A percentile compares a stretch with the other conserved stretches of the same genome.
phyloP scores from a whole-genome alignment of 352 stramenopile species.

The Phytophthora quininea region DNA sequence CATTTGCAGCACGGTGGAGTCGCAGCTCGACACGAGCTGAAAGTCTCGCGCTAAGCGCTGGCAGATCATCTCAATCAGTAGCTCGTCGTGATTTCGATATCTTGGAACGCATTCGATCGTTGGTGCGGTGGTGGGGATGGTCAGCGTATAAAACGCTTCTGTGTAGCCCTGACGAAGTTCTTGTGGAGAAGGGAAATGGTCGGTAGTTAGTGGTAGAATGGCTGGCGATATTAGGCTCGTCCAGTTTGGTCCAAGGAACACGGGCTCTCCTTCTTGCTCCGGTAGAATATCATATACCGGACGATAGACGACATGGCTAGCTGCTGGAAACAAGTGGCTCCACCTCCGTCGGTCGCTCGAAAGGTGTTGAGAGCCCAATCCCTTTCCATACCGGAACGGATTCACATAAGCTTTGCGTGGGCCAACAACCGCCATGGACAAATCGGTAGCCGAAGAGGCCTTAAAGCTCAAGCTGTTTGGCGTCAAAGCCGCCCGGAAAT shows the following conservation, averaged over 20 bases:
- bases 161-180: constrained; percentile 70
- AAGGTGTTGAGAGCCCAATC: constrained; percentile 38
- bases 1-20: constrained; percentile 40
- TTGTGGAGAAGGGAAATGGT: constrained; percentile 84
- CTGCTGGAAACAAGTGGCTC: constrained; percentile 95
- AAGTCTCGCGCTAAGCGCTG: constrained; percentile 80
- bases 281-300: constrained; percentile 5
- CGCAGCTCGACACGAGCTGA: constrained; percentile 63
- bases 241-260: constrained; percentile 95
- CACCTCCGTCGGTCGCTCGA: constrained; percentile 93
- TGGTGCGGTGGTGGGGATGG: constrained; percentile 52
- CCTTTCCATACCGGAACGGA: constrained; percentile 57
- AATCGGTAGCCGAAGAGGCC: constrained; percentile 22
- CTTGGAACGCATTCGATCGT: constrained; percentile 55
- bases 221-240: constrained; percentile 95
- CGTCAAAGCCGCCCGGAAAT: constrained; percentile 30
- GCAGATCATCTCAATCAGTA: constrained; percentile 85
- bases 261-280: constrained; percentile 32
- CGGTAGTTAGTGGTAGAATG: constrained; percentile 91
- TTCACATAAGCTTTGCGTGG: constrained; percentile 34
- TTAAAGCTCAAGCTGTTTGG: constrained; percentile 30
- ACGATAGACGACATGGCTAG: constrained; percentile 18
- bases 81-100: constrained; percentile 68
- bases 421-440: constrained; percentile 8
- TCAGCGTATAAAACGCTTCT: constrained; percentile 86